phyloP scores from a whole-genome alignment of 352 stramenopile species.

The Pythium rhizo-oryzae region DNA sequence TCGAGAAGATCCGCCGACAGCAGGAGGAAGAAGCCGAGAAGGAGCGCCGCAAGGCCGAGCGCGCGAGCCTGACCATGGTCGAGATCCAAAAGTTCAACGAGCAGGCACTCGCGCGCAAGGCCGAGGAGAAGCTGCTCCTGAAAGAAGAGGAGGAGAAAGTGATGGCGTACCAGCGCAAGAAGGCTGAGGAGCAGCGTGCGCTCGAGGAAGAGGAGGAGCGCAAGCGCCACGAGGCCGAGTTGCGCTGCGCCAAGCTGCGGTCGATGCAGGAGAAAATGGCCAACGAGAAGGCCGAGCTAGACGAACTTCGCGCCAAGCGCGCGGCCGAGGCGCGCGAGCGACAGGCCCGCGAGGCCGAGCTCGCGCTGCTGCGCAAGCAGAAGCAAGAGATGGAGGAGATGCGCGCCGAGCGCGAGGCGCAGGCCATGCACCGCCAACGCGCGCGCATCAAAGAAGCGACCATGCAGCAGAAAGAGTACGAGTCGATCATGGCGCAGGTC shows the following conservation, averaged over 20 bases:
- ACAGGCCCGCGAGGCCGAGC: constrained; percentile 83
- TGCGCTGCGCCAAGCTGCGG: constrained; percentile 74
- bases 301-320: constrained; percentile 91
- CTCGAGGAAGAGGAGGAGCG: constrained; percentile 68
- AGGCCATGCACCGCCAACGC: constrained; percentile 73
- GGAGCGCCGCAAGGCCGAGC: constrained; percentile 62
- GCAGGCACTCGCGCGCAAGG: constrained; percentile 44
- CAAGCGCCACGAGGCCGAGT: constrained; percentile 70
- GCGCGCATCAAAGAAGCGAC: constrained; percentile 76
- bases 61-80: constrained; percentile 59
- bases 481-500: constrained; percentile 86
- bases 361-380: constrained; percentile 81
- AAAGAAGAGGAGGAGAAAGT: constrained; percentile 79
- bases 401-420: constrained; percentile 54
- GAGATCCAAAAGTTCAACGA: constrained; percentile 80
- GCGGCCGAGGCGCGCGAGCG: constrained; percentile 89
- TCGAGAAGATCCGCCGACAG: constrained; percentile 81
- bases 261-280: constrained; percentile 88
- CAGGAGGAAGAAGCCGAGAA: constrained; percentile 75
- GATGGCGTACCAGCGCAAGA: constrained; percentile 72
- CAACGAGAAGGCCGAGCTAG: constrained; percentile 88
- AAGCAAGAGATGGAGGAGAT: constrained; percentile 88
- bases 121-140: constrained; percentile 74
- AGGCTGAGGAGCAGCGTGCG: constrained; percentile 61
- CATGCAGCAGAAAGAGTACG: constrained; percentile 88